Conservation (phyloP, 73 alveolate species). For the Tetrahymena elliotti region DNA sequence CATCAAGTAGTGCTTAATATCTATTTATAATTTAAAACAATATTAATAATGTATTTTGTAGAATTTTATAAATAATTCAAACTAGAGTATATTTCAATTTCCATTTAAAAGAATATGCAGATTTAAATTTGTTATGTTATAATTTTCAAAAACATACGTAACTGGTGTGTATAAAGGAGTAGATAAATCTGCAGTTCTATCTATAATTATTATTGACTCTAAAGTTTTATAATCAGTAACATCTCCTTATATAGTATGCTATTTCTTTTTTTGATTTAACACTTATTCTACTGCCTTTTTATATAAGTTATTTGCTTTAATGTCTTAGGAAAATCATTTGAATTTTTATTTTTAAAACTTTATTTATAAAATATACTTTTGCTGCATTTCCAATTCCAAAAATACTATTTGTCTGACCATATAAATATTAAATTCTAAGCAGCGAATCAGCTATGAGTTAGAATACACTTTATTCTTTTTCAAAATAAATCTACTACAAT, state of each 20-base stretch:
- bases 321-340: too few species aligned
- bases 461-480: not conserved
- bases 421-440: not conserved
- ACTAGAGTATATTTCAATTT: too few species aligned
- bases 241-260: not conserved
- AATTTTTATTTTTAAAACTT: too few species aligned
- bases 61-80: too few species aligned
- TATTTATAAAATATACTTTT: not conserved
- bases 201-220: not conserved
- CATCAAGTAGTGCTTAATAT: not conserved
- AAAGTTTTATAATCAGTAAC: not conserved
- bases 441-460: not conserved
- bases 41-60: too few species aligned
- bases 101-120: too few species aligned
- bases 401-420: not conserved
- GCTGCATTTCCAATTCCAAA: not conserved
- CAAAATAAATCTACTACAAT: not conserved
- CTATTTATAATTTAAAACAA: not conserved
- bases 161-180: not conserved
- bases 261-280: not conserved
- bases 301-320: not conserved
- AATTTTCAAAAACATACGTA: not conserved
- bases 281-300: not conserved
- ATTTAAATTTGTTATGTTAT: too few species aligned
- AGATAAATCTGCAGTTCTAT: not conserved